Conservation (phyloP, 1,139 yeast species). For the Yamadazyma triangularis region DNA sequence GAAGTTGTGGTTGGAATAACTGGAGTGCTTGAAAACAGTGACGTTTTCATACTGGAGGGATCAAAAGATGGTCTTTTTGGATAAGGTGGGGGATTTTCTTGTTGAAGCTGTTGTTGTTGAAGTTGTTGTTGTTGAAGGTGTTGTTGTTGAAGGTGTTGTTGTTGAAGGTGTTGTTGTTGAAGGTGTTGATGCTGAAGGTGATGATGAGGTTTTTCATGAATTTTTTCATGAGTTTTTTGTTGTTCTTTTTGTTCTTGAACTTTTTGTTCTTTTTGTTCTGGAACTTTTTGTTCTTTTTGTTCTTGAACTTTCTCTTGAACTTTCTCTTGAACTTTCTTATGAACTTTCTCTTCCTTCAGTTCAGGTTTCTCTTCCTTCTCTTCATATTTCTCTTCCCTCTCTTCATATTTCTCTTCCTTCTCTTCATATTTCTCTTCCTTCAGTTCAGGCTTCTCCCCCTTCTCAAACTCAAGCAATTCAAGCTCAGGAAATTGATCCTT, state of each 20-base stretch:
- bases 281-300: neutral
- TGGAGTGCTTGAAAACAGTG: slow-evolving; percentile 1
- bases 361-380: neutral
- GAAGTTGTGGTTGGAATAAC: neutral
- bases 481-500: neutral
- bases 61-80: too few relatives aligned
- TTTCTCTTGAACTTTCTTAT: neutral
- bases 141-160: slow-evolving; percentile 1
- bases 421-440: too few relatives aligned
- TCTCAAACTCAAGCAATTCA: neutral
- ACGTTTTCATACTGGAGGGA: too few relatives aligned
- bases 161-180: neutral
- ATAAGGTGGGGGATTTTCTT: too few relatives aligned
- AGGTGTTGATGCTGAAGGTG: too few relatives aligned
- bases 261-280: too few relatives aligned
- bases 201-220: too few relatives aligned
- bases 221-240: too few relatives aligned
- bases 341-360: neutral
- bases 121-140: neutral
- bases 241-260: too few relatives aligned
- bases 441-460: too few relatives aligned
- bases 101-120: neutral
- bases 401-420: slow-evolving; percentile 1
- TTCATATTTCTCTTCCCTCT: neutral
- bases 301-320: neutral